Percentiles rank a stretch among this genome's conserved stretches.
These are phyloP conservation scores for Stachybotrys echinatus DNA, from an alignment of 2,329 filamentous ascomycete genomes.

Conservation along the genomic window DNA sequence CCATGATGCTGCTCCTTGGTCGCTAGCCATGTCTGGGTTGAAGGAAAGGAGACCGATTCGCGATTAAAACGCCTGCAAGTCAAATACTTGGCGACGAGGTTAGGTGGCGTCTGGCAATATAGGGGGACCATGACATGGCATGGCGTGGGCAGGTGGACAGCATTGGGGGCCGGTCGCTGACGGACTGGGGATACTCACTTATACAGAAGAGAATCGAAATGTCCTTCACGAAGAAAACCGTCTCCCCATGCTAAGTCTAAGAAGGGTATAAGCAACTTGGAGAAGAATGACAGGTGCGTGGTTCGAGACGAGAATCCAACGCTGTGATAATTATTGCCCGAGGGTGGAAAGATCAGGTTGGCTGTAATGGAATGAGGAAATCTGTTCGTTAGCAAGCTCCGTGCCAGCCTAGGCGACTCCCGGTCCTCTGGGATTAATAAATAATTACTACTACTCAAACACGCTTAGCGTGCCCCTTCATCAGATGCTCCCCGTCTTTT, in stretches of 20 bases:
- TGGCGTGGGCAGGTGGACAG: background rate
- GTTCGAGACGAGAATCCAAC: background rate
- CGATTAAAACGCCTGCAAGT: background rate
- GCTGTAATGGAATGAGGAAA: background rate
- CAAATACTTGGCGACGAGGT: background rate
- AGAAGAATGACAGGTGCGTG: background rate
- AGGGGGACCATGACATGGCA: background rate
- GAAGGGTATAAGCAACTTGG: background rate
- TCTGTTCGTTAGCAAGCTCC: constrained; percentile 2
- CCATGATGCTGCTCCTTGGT: constrained; percentile 30
- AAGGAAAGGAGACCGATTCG: background rate
- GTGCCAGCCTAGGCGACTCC: background rate
- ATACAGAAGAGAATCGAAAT: background rate
- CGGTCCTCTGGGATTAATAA: background rate
- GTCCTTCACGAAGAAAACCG: background rate
- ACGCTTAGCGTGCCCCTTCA: background rate
- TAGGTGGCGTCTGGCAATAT: background rate
- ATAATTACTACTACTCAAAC: background rate
- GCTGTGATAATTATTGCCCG: background rate
- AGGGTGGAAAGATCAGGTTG: background rate
- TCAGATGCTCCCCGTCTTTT: too few species aligned
- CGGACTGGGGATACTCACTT: constrained; percentile 1
- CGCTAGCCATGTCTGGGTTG: constrained; percentile 29
- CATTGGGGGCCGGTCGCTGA: background rate
- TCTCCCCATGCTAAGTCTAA: background rate